These are phyloP conservation scores for Platanus orientalis DNA, from an alignment of 164 flowering plant genomes.

Conservation along the genomic window DNA sequence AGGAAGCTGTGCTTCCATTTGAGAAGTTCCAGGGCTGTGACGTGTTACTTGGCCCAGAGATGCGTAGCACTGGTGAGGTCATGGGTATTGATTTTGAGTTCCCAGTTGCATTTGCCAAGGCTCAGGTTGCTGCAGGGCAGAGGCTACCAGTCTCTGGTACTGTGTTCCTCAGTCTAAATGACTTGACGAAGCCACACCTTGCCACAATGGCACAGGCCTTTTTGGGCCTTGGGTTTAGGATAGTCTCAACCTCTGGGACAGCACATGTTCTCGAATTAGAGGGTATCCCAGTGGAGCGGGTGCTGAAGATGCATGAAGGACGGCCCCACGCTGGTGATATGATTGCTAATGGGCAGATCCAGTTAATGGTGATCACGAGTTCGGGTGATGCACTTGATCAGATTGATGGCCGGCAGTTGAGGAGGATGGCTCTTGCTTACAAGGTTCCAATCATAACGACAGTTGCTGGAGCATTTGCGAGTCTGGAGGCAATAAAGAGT, in stretches of 20 bases:
- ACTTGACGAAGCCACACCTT: conserved; percentile 74
- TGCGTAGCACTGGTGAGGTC: conserved; percentile 98
- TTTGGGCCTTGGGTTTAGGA: conserved; percentile 53
- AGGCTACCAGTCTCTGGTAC: conserved; percentile 76
- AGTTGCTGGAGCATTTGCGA: conserved; percentile 81
- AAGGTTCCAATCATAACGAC: conserved; percentile 87
- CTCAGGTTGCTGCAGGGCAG: conserved; percentile 95
- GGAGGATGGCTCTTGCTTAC: conserved; percentile 91
- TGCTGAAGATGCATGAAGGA: conserved; percentile 94
- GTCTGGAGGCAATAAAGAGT: conserved; percentile 73
- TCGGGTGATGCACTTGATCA: conserved; percentile 82
- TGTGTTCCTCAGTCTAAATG: conserved; percentile 81
- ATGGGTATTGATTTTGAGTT: conserved; percentile 80
- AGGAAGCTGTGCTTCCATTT: conserved; percentile 93
- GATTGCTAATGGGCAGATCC: conserved; percentile 80
- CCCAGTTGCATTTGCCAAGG: conserved; percentile 81
- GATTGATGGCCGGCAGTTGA: conserved; percentile 71
- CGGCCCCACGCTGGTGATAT: conserved; percentile 91
- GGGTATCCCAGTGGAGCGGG: conserved; percentile 66
- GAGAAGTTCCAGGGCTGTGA: conserved; percentile 93
- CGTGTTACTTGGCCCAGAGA: conserved; percentile 89
- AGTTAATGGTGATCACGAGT: conserved; percentile 92
- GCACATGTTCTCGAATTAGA: conserved; percentile 73
- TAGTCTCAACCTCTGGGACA: conserved; percentile 80
- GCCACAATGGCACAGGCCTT: conserved; percentile 63